Base-by-base conservation (phyloP, 306 rosid genomes). In the Geum urbanum region DNA sequence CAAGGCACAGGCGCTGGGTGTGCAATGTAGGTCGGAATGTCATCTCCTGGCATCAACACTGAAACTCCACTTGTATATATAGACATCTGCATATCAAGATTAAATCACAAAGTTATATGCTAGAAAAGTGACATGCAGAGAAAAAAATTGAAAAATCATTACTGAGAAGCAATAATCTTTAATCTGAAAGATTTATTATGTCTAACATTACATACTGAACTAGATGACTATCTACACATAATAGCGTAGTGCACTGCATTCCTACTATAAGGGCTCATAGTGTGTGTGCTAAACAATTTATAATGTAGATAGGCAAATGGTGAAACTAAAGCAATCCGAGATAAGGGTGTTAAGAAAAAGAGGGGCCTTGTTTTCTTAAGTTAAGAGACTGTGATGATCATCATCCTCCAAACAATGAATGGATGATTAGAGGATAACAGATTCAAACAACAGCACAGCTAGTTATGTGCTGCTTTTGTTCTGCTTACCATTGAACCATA, bases 31-130 rank as follows among this genome's bases (percentile, higher is more conserved):
- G 95, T 79, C 15, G 98, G 98, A 63, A 86, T 81, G 63, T 80
- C 81, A 20, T 94, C 96, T 77, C 98, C 96, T 2, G 98, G 98
- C 97, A 94, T 94, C 76, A 88, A 60, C 64, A 90, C 98, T 18
- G 95, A 94, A 73, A 94, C 95, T 82, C 86, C 91, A 63, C 84
- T 78, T 0, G 85, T 68, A 75, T 88, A 90, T 10, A 88, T 51
- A 67, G 86, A 84, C 97, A 85, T 90, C 98, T 94, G 87, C 80
- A 83, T n/a, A 27, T 66, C 64, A 51, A 24, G 24, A 46, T 60
- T 45, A 14, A 20, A 58, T 8, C 18, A 32, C 49, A 74, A 65
- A 16, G n/a, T 22, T 48, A 14, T 19, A 5, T 18, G 32, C 20
- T 19, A 7, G 4, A 19, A 37, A 12, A 27, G 18, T 14, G 19